Base-by-base conservation (phyloP, 306 rosid genomes). In the Oxytropis ochrocephala region DNA sequence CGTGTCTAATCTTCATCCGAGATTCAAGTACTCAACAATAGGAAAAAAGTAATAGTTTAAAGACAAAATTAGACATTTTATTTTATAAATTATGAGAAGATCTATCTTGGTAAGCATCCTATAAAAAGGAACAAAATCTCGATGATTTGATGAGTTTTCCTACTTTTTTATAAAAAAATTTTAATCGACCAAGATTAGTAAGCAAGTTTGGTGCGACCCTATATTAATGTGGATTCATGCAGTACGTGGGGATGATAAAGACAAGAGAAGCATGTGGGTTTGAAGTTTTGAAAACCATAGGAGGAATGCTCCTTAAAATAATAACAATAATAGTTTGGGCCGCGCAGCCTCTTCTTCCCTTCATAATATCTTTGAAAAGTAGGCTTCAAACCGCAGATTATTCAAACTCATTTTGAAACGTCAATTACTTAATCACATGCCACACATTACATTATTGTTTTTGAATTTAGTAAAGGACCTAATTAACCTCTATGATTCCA, bases 211-310 rank as follows among this genome's bases (percentile, higher is more conserved):
- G 11, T 38, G 43, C 8, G 43, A 38, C 43, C 11, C 11, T 38
- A 38, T 11, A 49, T 11, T 13, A 0, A 18, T 39, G 16, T 50
- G 51, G 17, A 21, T 61, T 72, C 4, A 61, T 30, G 38, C 5
- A 4, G 49, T 2, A 53, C 56, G 48, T 74, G 61, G 12, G 51
- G 39, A 13, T 64, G 56, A 68, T 5, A 66, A 29, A 36, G 70
- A 72, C 57, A 68, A 57, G 51, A 62, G 46, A 73, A 64, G 72
- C 90, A 82, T 61, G 87, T 78, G 87, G 60, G 54, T 80, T 82
- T 82, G 90, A 85, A 77, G 70, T 64, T 85, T 82, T 82, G 83
- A 68, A 80, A 70, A 70, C 48, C n/a, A 7, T 5, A 41, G 11
- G 0, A 39, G 39, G 29, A 46, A 9, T 39, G 33, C 18, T 5